Evolutionary conservation across 164 flowering plant genomes (phyloP), one percentile per base, ranked within the genome.

Genomic region (Echeveria elegans): DNA sequence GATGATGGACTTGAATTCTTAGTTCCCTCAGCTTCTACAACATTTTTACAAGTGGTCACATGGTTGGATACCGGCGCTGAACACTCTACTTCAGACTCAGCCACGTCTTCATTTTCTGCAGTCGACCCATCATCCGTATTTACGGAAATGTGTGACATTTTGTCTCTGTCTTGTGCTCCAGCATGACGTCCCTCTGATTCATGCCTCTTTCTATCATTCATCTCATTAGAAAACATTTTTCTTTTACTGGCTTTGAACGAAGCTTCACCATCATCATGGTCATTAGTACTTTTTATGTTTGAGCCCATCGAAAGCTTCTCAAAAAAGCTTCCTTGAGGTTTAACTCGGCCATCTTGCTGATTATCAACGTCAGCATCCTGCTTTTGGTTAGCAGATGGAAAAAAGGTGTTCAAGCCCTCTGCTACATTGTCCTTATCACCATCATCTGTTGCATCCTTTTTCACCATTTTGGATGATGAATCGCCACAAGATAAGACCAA

Each of bases 41-140:
- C 68, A 75, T 45, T 76, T 68, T 83, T 86, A 36, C 80, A 31
- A 30, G 74, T 75, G 60, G 84, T 88, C 61, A 79, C 85, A 66
- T 69, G 79, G 28, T 82, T 84, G 23, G 80, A 69, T 56, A 50
- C 66, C 34, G 71, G 61, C 83, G 81, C 80, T 38, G 92, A 87
- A 56, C 83, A 87, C 64, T 84, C 94, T 21, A 78, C 87, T 75
- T 88, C 95, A 40, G 97, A 94, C 56, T 89, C 98, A 28, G 90
- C 96, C 43, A 87, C 91, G 78, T 88, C 97, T 80, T 89, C 97
- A 79, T 85, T 90, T 71, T 88, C 96, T 40, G 90, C 88, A 68
- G 85, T 78, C 26, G 91, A 89, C 28, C 90, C 92, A 41, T 89
- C 97, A 68, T 89, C 93, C n/a, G 90, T 81, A 19, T 85, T 80